Evolutionary conservation across 345 rosid genomes (phyloP).

Genomic region (Brassica carinata): DNA sequence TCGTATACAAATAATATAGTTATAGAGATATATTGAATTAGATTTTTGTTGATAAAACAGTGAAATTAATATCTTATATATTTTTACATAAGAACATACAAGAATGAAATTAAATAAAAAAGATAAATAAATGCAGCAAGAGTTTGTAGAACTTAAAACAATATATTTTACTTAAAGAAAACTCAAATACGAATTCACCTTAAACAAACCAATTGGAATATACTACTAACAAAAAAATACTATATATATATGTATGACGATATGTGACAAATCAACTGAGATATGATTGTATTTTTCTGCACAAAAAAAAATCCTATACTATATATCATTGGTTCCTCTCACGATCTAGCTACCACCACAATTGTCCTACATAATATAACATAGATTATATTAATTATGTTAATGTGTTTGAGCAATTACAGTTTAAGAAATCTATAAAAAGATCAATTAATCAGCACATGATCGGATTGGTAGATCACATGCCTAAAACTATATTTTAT

Average conservation of each 20-base stretch:
- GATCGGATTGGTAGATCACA: constrained; percentile 17
- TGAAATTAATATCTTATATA: background rate
- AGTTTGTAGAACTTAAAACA: too few relatives aligned
- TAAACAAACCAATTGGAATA: background rate
- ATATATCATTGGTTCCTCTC: background rate
- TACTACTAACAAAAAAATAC: background rate
- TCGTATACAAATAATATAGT: background rate
- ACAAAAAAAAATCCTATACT: background rate
- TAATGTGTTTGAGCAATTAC: background rate
- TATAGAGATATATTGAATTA: background rate
- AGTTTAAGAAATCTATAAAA: background rate
- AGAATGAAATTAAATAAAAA: too few relatives aligned
- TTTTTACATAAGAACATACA: too few relatives aligned
- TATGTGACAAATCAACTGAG: background rate
- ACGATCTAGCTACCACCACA: constrained; percentile 26
- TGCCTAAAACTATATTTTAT: constrained; percentile 2
- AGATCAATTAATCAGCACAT: constrained; percentile 8
- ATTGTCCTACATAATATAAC: constrained; percentile 10
- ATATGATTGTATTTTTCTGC: background rate
- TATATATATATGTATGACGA: too few relatives aligned
- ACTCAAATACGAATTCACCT: background rate
- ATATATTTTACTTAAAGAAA: too few relatives aligned
- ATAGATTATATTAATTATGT: background rate
- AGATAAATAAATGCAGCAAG: too few relatives aligned
- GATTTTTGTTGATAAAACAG: background rate